These are phyloP conservation scores for Sambucus nigra DNA, from an alignment of 129 eudicot genomes.

Conservation along the genomic window DNA sequence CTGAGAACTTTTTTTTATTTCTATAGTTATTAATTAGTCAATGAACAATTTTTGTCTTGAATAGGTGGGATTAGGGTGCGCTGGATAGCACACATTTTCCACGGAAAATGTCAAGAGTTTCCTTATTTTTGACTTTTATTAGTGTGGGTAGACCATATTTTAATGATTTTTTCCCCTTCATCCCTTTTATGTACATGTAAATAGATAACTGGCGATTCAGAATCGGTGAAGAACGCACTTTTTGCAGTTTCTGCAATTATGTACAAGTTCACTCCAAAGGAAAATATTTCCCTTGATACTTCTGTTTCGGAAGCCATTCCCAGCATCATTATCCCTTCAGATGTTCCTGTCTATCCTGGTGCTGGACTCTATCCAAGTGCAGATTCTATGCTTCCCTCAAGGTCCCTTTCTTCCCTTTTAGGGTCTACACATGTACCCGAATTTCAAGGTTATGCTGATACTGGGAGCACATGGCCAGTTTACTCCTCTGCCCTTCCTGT, in stretches of 20 bases:
- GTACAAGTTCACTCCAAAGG: slow-evolving; percentile 87
- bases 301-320: slow-evolving; percentile 60
- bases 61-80: no score
- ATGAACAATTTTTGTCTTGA: no score
- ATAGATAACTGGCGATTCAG: slow-evolving; percentile 83
- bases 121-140: no score
- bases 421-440: slow-evolving; percentile 56
- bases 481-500: slow-evolving; percentile 66
- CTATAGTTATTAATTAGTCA: no score
- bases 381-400: slow-evolving; percentile 49
- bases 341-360: slow-evolving; percentile 64
- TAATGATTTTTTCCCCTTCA: neutral
- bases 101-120: no score
- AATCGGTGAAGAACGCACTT: slow-evolving; percentile 67
- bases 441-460: slow-evolving; percentile 61
- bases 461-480: slow-evolving; percentile 66
- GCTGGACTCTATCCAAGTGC: slow-evolving; percentile 57
- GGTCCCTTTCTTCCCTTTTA: slow-evolving; percentile 55
- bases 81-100: no score
- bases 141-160: neutral
- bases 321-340: slow-evolving; percentile 85
- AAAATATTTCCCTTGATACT: slow-evolving; percentile 70
- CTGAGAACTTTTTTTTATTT: neutral
- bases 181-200: slow-evolving; percentile 7
- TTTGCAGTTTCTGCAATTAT: slow-evolving; percentile 83